These are phyloP conservation scores for Neurospora africana DNA, from an alignment of 495 filamentous ascomycete genomes.

Conservation along the genomic window DNA sequence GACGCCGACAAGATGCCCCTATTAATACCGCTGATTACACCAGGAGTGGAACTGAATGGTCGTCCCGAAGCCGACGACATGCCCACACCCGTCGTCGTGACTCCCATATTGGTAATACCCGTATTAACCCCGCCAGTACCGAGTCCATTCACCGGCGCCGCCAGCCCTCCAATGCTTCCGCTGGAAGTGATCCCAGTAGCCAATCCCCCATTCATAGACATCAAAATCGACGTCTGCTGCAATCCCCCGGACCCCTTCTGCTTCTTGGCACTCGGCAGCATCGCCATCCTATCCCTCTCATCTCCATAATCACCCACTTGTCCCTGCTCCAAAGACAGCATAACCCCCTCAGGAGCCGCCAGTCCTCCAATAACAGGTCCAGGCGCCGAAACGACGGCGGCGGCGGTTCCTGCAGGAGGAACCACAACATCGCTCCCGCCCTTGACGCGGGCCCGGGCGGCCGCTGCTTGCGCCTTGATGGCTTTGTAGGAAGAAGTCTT, in stretches of 20 bases:
- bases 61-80: neutral
- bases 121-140: neutral
- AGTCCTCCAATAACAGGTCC: neutral
- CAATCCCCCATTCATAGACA: neutral
- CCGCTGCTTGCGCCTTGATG: slow-evolving; percentile 50
- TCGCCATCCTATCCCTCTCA: neutral
- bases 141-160: neutral
- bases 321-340: neutral
- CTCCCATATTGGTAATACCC: neutral
- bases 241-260: slow-evolving; percentile 23
- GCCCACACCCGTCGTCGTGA: neutral
- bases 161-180: neutral
- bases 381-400: neutral
- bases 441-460: slow-evolving; percentile 27
- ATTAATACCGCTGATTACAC: slow-evolving; percentile 21
- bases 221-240: neutral
- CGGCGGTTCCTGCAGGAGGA: neutral
- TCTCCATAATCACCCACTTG: neutral
- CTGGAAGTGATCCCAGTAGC: slow-evolving; percentile 15
- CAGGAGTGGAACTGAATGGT: neutral
- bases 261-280: slow-evolving; percentile 23
- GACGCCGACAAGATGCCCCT: neutral
- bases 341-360: neutral
- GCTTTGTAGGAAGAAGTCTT: slow-evolving; percentile 72
- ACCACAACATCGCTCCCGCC: slow-evolving; percentile 12